These are phyloP conservation scores for Sporobolus alterniflorus DNA, from an alignment of 202 grass and related monocot species.

Conservation along the genomic window DNA sequence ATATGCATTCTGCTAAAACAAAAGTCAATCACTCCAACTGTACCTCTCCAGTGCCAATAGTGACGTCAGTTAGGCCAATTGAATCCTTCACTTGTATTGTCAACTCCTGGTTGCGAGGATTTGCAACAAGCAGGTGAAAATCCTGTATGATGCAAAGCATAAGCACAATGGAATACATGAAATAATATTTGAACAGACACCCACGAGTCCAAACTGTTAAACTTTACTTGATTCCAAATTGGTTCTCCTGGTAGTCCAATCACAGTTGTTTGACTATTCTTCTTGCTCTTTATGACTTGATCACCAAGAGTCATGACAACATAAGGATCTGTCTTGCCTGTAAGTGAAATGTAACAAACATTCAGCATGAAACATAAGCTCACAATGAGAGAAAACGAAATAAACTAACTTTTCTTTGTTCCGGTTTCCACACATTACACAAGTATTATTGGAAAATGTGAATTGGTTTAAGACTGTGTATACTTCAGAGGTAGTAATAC, in stretches of 20 bases:
- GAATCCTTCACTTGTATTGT: slow-evolving; percentile 82
- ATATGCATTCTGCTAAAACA: not conserved
- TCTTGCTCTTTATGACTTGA: slow-evolving; percentile 97
- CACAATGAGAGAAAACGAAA: not conserved
- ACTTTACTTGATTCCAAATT: slow-evolving; percentile 93
- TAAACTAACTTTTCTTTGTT: not conserved
- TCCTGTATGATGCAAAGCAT: slow-evolving; percentile 55
- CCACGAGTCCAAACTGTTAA: slow-evolving; percentile 10
- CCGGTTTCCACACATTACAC: not conserved
- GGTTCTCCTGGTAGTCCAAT: slow-evolving; percentile 78
- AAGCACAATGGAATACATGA: not conserved
- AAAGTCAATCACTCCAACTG: not conserved
- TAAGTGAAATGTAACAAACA: slow-evolving; percentile 24
- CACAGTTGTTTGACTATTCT: slow-evolving; percentile 97
- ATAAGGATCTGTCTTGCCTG: slow-evolving; percentile 96
- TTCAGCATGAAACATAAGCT: not conserved
- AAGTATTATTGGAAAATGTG: not conserved
- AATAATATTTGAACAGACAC: slow-evolving; percentile 27
- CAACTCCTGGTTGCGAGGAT: slow-evolving; percentile 78
- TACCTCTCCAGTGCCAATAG: slow-evolving; percentile 94
- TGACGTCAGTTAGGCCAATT: slow-evolving; percentile 72
- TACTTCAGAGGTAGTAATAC: not conserved
- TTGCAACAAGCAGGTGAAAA: slow-evolving; percentile 80
- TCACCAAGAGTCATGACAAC: slow-evolving; percentile 87
- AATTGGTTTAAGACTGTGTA: not conserved